phyloP scores from a whole-genome alignment of 140 eudicot species.

The Cichorium intybus region DNA sequence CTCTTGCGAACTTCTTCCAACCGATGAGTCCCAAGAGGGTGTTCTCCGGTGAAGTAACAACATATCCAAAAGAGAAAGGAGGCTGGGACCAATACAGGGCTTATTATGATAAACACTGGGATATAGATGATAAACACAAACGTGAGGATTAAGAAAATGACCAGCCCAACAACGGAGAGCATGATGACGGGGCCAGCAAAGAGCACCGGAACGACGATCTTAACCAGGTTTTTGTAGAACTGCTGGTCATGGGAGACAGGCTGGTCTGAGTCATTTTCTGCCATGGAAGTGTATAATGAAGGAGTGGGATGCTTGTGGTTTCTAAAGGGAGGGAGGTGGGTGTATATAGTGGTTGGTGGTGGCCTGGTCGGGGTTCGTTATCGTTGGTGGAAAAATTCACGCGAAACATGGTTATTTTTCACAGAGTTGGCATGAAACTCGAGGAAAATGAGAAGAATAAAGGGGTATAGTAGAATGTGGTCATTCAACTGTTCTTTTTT shows the following conservation, averaged over 20 bases:
- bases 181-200: constrained; percentile 40
- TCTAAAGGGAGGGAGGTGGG: neutral
- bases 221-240: constrained; percentile 38
- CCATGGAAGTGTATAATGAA: constrained; percentile 22
- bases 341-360: constrained; percentile 6
- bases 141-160: constrained; percentile 26
- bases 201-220: constrained; percentile 43
- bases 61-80: neutral
- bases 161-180: constrained; percentile 40
- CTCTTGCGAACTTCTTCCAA: neutral
- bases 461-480: neutral
- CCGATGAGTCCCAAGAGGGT: neutral
- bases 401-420: neutral
- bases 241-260: constrained; percentile 20
- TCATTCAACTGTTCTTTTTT: neutral
- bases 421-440: constrained; percentile 10
- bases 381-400: neutral
- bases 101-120: neutral
- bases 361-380: neutral
- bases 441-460: neutral
- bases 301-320: neutral
- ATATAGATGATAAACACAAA: neutral
- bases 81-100: neutral
- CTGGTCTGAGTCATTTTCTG: constrained; percentile 19
- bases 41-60: neutral